phyloP scores from a whole-genome alignment of 2,329 filamentous ascomycete genomes.

The Claviceps purpurea region DNA sequence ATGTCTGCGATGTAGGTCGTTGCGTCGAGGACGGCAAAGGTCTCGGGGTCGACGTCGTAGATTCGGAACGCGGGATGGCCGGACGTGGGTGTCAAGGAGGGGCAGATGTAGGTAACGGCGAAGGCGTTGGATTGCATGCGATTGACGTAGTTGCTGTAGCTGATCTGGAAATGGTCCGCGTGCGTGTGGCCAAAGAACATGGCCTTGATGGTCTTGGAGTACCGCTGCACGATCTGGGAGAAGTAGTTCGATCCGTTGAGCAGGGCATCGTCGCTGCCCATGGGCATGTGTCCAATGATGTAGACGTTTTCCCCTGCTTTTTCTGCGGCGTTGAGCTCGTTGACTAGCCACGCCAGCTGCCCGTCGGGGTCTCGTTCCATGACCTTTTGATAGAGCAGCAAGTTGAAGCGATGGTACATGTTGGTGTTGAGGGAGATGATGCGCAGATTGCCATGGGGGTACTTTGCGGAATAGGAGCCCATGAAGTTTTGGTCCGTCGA shows the following conservation, averaged over 20 bases:
- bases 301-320: constrained; percentile 36
- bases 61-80: constrained; percentile 42
- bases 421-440: constrained; percentile 49
- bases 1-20: constrained; percentile 42
- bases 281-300: constrained; percentile 43
- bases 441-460: constrained; percentile 33
- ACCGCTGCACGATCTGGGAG: constrained; percentile 38
- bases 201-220: constrained; percentile 37
- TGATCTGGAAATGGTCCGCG: constrained; percentile 40
- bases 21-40: constrained; percentile 38
- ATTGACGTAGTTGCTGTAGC: constrained; percentile 33
- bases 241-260: constrained; percentile 37
- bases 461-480: constrained; percentile 36
- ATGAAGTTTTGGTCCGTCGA: constrained; percentile 22
- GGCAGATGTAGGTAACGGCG: constrained; percentile 36
- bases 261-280: constrained; percentile 34
- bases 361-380: constrained; percentile 35
- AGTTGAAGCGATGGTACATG: constrained; percentile 45
- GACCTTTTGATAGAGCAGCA: constrained; percentile 37
- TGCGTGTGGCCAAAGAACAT: constrained; percentile 46
- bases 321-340: constrained; percentile 39
- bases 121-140: constrained; percentile 28
- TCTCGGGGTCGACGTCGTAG: constrained; percentile 42
- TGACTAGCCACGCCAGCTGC: constrained; percentile 38
- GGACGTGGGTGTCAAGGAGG: constrained; percentile 38